A percentile compares a stretch with the other conserved stretches of the same genome.
phyloP scores from a whole-genome alignment of 805 yeast species.

The Sugiyamaella chiloensis region DNA sequence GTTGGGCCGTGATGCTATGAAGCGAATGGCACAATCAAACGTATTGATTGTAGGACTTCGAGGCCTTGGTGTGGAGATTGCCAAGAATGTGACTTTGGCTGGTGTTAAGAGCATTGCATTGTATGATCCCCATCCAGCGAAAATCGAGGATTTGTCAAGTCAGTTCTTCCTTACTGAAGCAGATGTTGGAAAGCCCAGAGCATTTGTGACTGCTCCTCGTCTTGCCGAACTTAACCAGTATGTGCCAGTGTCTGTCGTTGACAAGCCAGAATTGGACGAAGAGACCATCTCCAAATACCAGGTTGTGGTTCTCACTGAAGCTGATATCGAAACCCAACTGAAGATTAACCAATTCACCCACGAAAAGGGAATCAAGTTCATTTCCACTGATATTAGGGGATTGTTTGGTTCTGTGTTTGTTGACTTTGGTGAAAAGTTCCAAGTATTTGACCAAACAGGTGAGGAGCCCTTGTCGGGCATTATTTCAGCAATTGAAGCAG shows the following conservation, averaged over 20 bases:
- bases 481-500: conserved; percentile 79
- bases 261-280: conserved; percentile 48
- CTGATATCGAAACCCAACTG: conserved; percentile 68
- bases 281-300: conserved; percentile 57
- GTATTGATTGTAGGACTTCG: conserved; percentile 87
- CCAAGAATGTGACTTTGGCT: conserved; percentile 93
- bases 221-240: conserved; percentile 83
- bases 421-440: conserved; percentile 81
- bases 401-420: conserved; percentile 85
- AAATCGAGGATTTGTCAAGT: conserved; percentile 71
- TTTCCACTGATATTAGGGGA: conserved; percentile 80
- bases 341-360: conserved; percentile 75
- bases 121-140: conserved; percentile 73
- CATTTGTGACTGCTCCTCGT: conserved; percentile 59
- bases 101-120: conserved; percentile 91
- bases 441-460: conserved; percentile 81
- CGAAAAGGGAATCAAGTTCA: conserved; percentile 67
- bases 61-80: conserved; percentile 94
- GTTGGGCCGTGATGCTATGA: conserved; percentile 96
- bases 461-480: conserved; percentile 89
- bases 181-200: conserved; percentile 80
- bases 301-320: conserved; percentile 79
- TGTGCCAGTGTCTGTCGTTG: conserved; percentile 75
- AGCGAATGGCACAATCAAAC: conserved; percentile 89
- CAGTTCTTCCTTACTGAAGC: conserved; percentile 75